Conservation (phyloP, 2,329 filamentous ascomycete genomes). For the Talaromyces sp. region DNA sequence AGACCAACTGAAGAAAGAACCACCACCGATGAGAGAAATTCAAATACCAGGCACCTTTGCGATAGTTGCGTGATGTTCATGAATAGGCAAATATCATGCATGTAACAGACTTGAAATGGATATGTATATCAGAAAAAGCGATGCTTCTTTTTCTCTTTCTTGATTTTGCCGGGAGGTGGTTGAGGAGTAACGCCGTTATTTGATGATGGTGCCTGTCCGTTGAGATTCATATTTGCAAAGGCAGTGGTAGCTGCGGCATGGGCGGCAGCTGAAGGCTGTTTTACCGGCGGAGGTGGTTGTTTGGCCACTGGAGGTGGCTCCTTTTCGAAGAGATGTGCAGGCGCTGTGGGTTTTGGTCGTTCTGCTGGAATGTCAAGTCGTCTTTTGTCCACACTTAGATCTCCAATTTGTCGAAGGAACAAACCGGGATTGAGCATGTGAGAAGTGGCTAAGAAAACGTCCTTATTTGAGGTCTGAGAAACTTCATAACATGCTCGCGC, state of each 20-base stretch:
- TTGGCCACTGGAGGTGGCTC: slow-evolving; percentile 46
- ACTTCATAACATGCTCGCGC: slow-evolving; percentile 84
- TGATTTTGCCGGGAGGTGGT: slow-evolving; percentile 46
- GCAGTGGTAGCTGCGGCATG: slow-evolving; percentile 27
- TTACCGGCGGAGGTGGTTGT: slow-evolving; percentile 24
- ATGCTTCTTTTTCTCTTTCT: slow-evolving; percentile 55
- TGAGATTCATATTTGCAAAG: slow-evolving; percentile 37
- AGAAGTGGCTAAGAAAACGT: slow-evolving; percentile 82
- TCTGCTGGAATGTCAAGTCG: slow-evolving; percentile 78
- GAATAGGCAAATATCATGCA: slow-evolving; percentile 28
- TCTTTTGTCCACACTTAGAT: slow-evolving; percentile 71
- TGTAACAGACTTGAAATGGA: not conserved
- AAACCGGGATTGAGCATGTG: slow-evolving; percentile 87
- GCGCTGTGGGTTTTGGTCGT: slow-evolving; percentile 73
- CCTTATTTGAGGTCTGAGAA: slow-evolving; percentile 66
- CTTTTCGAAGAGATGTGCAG: slow-evolving; percentile 79
- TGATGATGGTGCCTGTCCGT: slow-evolving; percentile 25
- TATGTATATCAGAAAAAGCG: slow-evolving; percentile 47
- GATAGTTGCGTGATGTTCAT: slow-evolving; percentile 58
- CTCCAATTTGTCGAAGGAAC: slow-evolving; percentile 77
- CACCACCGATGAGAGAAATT: slow-evolving; percentile 19
- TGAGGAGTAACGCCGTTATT: slow-evolving; percentile 17
- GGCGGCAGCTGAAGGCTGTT: slow-evolving; percentile 5
- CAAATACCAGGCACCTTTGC: slow-evolving; percentile 6
- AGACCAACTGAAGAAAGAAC: slow-evolving; percentile 25